These are phyloP conservation scores for Candida suzukii DNA, from an alignment of 805 yeast genomes.

Conservation along the genomic window DNA sequence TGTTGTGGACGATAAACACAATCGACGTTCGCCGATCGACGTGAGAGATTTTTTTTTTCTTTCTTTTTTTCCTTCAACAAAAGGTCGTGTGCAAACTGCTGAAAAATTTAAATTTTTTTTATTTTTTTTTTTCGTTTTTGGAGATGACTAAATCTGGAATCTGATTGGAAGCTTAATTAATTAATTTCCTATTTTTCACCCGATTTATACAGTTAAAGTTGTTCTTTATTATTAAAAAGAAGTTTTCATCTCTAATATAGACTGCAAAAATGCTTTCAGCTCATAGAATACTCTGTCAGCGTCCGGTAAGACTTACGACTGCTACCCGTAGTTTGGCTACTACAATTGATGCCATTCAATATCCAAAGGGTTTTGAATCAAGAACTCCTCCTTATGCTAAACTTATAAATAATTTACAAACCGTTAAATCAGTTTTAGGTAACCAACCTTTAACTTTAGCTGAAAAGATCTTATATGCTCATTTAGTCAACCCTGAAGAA, in stretches of 20 bases:
- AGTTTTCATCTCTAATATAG: too few species aligned
- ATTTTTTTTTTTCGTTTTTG: neutral
- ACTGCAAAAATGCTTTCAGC: neutral
- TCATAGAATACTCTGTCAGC: neutral
- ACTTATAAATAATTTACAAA: conserved; percentile 53
- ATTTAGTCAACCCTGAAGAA: conserved; percentile 86
- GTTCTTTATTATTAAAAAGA: too few species aligned
- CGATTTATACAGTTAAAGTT: too few species aligned
- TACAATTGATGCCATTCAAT: neutral
- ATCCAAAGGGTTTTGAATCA: conserved; percentile 53
- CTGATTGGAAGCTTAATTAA: neutral
- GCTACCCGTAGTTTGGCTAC: neutral
- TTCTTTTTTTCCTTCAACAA: too few species aligned
- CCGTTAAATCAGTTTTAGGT: conserved; percentile 25
- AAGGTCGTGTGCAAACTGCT: too few species aligned
- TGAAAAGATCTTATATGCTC: conserved; percentile 92
- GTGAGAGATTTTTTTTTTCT: too few species aligned
- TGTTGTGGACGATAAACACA: too few species aligned
- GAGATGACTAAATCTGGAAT: neutral
- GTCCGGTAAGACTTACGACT: neutral
- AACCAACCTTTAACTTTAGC: conserved; percentile 80
- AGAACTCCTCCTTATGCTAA: conserved; percentile 87
- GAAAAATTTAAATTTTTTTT: too few species aligned
- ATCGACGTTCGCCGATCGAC: too few species aligned
- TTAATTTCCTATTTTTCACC: neutral